A percentile compares a stretch with the other conserved stretches of the same genome.
Evolutionary conservation across 345 rosid genomes (phyloP).

Genomic region (Citrus cavaleriei): DNA sequence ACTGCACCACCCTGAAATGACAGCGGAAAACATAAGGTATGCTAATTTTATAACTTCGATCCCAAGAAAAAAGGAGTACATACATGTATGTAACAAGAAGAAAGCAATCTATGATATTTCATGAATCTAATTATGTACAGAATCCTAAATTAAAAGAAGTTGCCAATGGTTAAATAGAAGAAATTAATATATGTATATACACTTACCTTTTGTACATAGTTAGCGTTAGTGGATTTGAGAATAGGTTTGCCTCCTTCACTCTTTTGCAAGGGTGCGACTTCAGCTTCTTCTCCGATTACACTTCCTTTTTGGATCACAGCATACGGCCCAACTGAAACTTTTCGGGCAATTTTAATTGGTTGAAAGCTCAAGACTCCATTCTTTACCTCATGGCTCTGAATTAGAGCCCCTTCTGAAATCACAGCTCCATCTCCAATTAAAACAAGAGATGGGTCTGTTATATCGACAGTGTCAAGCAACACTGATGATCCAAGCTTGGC

Average conservation of each 20-base stretch:
- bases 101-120: not conserved
- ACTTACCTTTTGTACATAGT: conserved; percentile 26
- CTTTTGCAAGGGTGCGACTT: conserved; percentile 50
- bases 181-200: too few relatives aligned
- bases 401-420: conserved; percentile 55
- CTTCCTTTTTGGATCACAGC: conserved; percentile 64
- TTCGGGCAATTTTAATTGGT: conserved; percentile 44
- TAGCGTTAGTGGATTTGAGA: conserved; percentile 23
- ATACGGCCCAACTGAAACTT: conserved; percentile 55
- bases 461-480: conserved; percentile 51
- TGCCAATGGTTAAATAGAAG: not conserved
- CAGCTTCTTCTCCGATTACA: conserved; percentile 38
- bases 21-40: not conserved
- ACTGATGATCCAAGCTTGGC: conserved; percentile 60
- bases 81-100: not conserved
- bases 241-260: conserved; percentile 33
- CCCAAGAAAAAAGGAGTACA: not conserved
- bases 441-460: conserved; percentile 62
- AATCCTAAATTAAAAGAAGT: not conserved
- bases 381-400: conserved; percentile 64
- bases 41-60: not conserved
- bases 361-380: conserved; percentile 48
- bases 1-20: conserved; percentile 29
- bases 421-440: conserved; percentile 61
- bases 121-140: not conserved